These are phyloP conservation scores for Sisymbrium altissimum DNA, from an alignment of 345 rosid genomes.

Conservation along the genomic window DNA sequence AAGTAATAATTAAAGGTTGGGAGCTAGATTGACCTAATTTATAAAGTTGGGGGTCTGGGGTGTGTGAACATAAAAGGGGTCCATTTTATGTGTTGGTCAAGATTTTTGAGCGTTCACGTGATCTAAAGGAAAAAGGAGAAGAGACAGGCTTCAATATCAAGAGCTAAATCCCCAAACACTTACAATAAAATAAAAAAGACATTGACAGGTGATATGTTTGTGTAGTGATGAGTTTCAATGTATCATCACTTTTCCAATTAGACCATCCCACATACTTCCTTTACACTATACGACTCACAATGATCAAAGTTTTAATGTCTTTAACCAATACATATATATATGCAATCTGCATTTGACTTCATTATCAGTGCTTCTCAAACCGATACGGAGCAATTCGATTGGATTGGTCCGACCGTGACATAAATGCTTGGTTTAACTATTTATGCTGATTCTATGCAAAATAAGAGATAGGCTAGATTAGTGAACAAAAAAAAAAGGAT, in stretches of 20 bases:
- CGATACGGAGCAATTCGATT: neutral
- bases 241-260: slow-evolving; percentile 16
- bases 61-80: slow-evolving; percentile 27
- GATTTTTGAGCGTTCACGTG: slow-evolving; percentile 26
- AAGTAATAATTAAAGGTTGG: slow-evolving; percentile 11
- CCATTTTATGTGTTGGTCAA: slow-evolving; percentile 30
- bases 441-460: neutral
- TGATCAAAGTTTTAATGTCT: slow-evolving; percentile 11
- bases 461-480: neutral
- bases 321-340: neutral
- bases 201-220: slow-evolving; percentile 26
- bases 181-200: slow-evolving; percentile 15
- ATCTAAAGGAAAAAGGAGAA: slow-evolving; percentile 1
- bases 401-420: neutral
- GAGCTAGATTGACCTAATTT: slow-evolving; percentile 24
- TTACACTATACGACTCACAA: slow-evolving; percentile 8
- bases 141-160: slow-evolving; percentile 32
- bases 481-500: too few relatives aligned
- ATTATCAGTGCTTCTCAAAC: neutral
- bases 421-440: neutral
- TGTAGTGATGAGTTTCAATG: slow-evolving; percentile 31
- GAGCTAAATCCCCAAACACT: slow-evolving; percentile 28
- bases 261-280: slow-evolving; percentile 29
- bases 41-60: neutral
- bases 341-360: neutral